Evolutionary conservation across 2,329 filamentous ascomycete species (phyloP), one percentile per base, ranked within the genome.

Genomic region (Aspergillus brunneoviolaceus): DNA sequence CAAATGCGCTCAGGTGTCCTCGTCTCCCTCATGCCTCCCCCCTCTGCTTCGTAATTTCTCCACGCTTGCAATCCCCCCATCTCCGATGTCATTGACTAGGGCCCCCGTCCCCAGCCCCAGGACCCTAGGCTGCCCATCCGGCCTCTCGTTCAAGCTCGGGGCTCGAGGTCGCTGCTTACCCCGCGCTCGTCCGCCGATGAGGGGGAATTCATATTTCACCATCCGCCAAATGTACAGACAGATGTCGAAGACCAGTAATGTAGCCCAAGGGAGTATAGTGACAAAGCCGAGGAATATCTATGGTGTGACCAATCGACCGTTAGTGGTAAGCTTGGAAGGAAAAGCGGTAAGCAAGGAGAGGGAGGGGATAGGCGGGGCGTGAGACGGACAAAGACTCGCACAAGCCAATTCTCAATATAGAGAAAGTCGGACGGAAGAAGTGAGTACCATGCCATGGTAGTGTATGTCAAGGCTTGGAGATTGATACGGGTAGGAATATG

Each of bases 391-490:
- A 89, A 89, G 49, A 85, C 70, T 10, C 85, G 81, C 50, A 83
- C 82, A 59, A 85, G 77, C 86, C 86, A 89, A 55, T 80, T 82
- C 71, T 90, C 87, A 55, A 89, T 71, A 45, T 79, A 77, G 48
- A 78, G 81, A 57, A 88, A 78, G 59, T 82, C 78, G 19, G 81
- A 77, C 1, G 87, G 87, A 35, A 90, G 81, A 60, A 90, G 82
- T 2, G 87, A 89, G 64, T 87, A 85, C 79, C 85, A 83, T 49
- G 83, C 82, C 87, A 89, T 89, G 42, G n/a, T 33, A 4, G n/a
- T 31, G n/a, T 25, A 31, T 39, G 23, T 16, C 31, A 23, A 51
- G 23, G 48, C 5, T n/a, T 14, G 21, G 4, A 6, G 23, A 6
- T 45, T 47, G 1, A 10, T 29, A 16, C n/a, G 16, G 10, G 12